Conservation (phyloP, 2,329 filamentous ascomycete genomes). For the Bimuria novae-zelandiae region DNA sequence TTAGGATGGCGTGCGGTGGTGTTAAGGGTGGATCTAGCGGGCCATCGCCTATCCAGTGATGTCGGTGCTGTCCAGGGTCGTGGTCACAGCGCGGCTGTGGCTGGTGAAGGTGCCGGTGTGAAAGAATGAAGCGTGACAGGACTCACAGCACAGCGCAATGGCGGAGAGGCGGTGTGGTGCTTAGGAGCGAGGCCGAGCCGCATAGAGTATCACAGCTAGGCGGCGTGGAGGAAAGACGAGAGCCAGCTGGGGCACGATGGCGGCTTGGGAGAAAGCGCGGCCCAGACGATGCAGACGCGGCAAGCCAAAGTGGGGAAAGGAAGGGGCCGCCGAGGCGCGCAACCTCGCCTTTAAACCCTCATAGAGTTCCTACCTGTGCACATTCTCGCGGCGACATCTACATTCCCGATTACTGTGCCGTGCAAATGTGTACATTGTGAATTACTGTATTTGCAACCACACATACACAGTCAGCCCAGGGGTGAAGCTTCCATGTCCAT, state of each 20-base stretch:
- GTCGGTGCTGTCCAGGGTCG: slow-evolving; percentile 24
- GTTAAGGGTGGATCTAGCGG: slow-evolving; percentile 33
- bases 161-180: neutral
- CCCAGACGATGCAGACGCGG: slow-evolving; percentile 3
- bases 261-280: slow-evolving; percentile 3
- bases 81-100: slow-evolving; percentile 23
- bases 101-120: slow-evolving; percentile 22
- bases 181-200: neutral
- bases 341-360: neutral
- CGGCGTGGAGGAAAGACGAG: neutral
- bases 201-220: neutral
- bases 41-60: slow-evolving; percentile 32
- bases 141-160: slow-evolving; percentile 15
- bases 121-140: slow-evolving; percentile 33
- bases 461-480: neutral
- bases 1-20: slow-evolving; percentile 21
- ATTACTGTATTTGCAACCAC: slow-evolving; percentile 11
- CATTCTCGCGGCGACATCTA: neutral
- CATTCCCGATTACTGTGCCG: slow-evolving; percentile 1
- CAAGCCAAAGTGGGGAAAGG: slow-evolving; percentile 5
- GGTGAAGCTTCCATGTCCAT: neutral
- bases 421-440: neutral
- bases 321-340: slow-evolving; percentile 6
- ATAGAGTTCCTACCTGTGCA: too few species aligned
- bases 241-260: neutral